Evolutionary conservation across 208 protist genomes (phyloP).

Genomic region (Porcisia deanei): DNA sequence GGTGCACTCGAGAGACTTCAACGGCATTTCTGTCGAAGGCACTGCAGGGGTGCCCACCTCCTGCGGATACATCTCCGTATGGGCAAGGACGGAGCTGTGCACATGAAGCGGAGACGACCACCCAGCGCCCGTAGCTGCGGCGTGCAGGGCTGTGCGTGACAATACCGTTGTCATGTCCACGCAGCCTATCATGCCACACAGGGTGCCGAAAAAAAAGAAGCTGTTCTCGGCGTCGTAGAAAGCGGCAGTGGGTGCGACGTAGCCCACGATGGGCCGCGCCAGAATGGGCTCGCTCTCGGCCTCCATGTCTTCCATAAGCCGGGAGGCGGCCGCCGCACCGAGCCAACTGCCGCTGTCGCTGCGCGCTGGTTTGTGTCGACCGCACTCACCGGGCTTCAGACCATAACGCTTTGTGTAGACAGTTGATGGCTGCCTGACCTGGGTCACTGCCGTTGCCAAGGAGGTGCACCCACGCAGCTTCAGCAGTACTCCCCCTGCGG

Average conservation of each 20-base stretch:
- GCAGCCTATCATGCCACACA: slow-evolving; percentile 64
- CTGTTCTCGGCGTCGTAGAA: slow-evolving; percentile 51
- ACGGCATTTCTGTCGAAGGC: not conserved
- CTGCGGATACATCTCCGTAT: slow-evolving; percentile 16
- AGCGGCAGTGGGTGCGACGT: slow-evolving; percentile 61
- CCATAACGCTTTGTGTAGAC: slow-evolving; percentile 65
- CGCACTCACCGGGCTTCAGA: slow-evolving; percentile 75
- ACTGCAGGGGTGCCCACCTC: not conserved
- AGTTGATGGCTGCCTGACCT: slow-evolving; percentile 60
- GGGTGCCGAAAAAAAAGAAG: slow-evolving; percentile 74
- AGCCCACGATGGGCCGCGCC: slow-evolving; percentile 70
- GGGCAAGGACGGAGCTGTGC: slow-evolving; percentile 46
- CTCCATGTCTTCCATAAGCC: slow-evolving; percentile 39
- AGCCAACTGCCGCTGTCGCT: slow-evolving; percentile 40
- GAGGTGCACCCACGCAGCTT: slow-evolving; percentile 81
- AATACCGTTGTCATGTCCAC: slow-evolving; percentile 70
- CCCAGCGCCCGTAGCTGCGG: slow-evolving; percentile 29
- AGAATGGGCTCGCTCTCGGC: slow-evolving; percentile 39
- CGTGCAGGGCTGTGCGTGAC: slow-evolving; percentile 45
- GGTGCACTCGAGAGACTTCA: not conserved
- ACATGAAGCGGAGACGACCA: slow-evolving; percentile 42
- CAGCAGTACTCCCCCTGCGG: slow-evolving; percentile 55
- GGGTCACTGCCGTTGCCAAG: slow-evolving; percentile 47
- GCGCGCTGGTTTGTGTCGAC: slow-evolving; percentile 48
- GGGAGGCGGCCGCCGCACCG: slow-evolving; percentile 41